These are phyloP conservation scores for Phyllosticta citriasiana DNA, from an alignment of 2,329 filamentous ascomycete genomes.

Conservation along the genomic window DNA sequence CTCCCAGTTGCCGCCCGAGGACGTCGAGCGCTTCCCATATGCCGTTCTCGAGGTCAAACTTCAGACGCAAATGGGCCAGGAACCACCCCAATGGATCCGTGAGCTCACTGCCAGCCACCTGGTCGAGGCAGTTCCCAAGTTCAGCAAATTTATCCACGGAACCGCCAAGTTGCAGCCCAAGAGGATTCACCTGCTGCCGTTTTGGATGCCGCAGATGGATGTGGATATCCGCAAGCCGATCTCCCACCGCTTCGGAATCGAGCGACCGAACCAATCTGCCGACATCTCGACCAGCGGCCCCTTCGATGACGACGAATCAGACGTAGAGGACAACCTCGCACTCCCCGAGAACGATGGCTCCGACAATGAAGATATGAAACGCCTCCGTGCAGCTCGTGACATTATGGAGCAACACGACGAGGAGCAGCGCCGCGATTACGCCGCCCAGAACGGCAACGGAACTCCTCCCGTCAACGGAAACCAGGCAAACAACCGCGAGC, in stretches of 20 bases:
- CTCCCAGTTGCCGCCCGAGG: conserved; percentile 71
- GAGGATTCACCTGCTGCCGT: conserved; percentile 81
- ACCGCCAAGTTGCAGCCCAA: conserved; percentile 78
- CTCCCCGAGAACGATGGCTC: conserved; percentile 22
- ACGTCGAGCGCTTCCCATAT: conserved; percentile 88
- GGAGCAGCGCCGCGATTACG: conserved; percentile 39
- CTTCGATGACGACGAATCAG: conserved; percentile 64
- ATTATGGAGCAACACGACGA: conserved; percentile 42
- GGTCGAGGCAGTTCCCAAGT: conserved; percentile 97
- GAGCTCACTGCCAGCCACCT: conserved; percentile 88
- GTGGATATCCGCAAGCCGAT: conserved; percentile 91
- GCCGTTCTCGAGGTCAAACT: conserved; percentile 95
- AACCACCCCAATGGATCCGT: conserved; percentile 92
- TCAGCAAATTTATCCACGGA: conserved; percentile 98
- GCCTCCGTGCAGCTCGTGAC: conserved; percentile 41
- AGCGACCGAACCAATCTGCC: conserved; percentile 63
- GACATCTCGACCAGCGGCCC: conserved; percentile 70
- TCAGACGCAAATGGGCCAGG: conserved; percentile 89
- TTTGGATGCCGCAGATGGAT: conserved; percentile 98
- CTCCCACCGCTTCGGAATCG: conserved; percentile 83
- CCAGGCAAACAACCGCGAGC: neutral
- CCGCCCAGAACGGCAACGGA: conserved; percentile 22
- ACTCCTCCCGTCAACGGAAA: conserved; percentile 16
- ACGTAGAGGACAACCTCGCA: conserved; percentile 42
- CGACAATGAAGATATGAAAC: conserved; percentile 35